A percentile compares a stretch with the other conserved stretches of the same genome.
phyloP scores from a whole-genome alignment of 129 eudicot genomes.

The Lactuca sativa region DNA sequence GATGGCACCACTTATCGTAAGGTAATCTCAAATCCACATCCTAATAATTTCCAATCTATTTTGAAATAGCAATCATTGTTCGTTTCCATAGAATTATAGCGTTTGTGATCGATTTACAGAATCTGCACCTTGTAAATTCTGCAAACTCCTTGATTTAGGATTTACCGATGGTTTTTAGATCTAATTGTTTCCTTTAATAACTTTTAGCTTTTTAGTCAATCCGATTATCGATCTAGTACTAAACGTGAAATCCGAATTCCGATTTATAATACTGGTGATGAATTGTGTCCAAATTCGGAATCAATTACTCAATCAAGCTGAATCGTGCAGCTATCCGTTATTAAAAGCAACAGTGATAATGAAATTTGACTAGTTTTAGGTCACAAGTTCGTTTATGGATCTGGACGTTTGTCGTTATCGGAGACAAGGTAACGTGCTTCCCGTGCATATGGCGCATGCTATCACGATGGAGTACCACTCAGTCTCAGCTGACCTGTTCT shows the following conservation, averaged over 20 bases:
- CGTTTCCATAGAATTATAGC: background rate
- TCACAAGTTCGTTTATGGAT: constrained; percentile 24
- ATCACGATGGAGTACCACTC: constrained; percentile 23
- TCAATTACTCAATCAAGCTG: constrained; percentile 2
- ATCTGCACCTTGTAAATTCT: background rate
- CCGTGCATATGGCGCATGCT: constrained; percentile 45
- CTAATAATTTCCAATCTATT: background rate
- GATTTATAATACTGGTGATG: constrained; percentile 10
- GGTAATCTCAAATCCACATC: constrained; percentile 34
- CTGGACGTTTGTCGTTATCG: constrained; percentile 26
- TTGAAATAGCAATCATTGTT: background rate
- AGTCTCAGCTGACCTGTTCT: constrained; percentile 22
- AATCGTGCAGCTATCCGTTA: constrained; percentile 8
- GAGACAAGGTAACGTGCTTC: constrained; percentile 39
- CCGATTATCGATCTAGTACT: constrained; percentile 19
- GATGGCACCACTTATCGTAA: constrained; percentile 94
- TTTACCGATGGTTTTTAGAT: constrained; percentile 4
- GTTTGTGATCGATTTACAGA: constrained; percentile 2
- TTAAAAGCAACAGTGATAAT: constrained; percentile 9
- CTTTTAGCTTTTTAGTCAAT: constrained; percentile 6
- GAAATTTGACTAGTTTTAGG: constrained; percentile 15
- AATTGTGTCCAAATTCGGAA: constrained; percentile 3
- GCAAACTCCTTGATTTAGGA: background rate
- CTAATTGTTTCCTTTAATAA: constrained; percentile 1
- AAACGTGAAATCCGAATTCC: constrained; percentile 3